Evolutionary conservation across 2,329 filamentous ascomycete species (phyloP).

Genomic region (Tolypocladium paradoxum): DNA sequence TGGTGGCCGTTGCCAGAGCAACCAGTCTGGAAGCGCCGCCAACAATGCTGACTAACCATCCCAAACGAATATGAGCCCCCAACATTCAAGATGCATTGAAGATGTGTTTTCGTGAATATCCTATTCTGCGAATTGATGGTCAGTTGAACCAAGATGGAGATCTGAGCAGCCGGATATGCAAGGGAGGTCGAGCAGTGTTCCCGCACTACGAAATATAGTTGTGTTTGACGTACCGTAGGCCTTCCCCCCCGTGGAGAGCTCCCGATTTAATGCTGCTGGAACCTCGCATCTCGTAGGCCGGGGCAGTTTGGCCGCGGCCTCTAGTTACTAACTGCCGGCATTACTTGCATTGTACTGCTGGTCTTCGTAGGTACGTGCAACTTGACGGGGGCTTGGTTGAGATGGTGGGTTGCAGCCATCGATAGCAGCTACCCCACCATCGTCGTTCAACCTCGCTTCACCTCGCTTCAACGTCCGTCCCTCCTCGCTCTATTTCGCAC

Average conservation of each 20-base stretch:
- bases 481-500: neutral
- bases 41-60: neutral
- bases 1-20: constrained; percentile 1
- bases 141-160: too few relatives aligned
- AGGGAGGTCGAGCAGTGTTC: too few relatives aligned
- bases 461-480: neutral
- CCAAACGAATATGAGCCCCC: neutral
- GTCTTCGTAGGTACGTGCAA: neutral
- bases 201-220: too few relatives aligned
- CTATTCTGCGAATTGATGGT: too few relatives aligned
- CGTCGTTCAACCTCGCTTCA: neutral
- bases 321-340: too few relatives aligned
- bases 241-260: too few relatives aligned
- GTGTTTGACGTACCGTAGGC: too few relatives aligned
- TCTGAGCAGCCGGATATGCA: too few relatives aligned
- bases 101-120: too few relatives aligned
- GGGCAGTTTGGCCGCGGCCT: too few relatives aligned
- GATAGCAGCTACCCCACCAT: neutral
- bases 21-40: neutral
- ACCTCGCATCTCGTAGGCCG: neutral
- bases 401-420: neutral
- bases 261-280: neutral
- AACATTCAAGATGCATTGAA: neutral
- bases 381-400: too few relatives aligned
- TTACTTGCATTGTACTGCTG: too few relatives aligned